These are phyloP conservation scores for Thuidium tamariscinum DNA, from an alignment of 225 moss, liverwort and hornwort genomes.

Conservation along the genomic window DNA sequence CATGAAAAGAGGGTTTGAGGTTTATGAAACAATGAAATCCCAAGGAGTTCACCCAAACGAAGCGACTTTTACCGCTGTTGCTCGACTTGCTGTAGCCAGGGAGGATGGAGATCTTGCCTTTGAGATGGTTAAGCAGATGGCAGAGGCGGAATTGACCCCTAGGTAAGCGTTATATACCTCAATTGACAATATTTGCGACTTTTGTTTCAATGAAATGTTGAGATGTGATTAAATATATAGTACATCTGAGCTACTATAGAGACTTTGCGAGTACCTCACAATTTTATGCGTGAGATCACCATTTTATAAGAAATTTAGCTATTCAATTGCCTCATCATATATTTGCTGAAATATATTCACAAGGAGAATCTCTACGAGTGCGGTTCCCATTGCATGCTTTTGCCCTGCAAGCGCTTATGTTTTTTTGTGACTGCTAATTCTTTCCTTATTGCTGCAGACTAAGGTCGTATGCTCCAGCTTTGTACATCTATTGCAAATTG, in stretches of 20 bases:
- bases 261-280: neutral
- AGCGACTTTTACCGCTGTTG: constrained; percentile 88
- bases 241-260: neutral
- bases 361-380: neutral
- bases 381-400: neutral
- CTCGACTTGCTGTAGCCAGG: constrained; percentile 74
- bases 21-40: constrained; percentile 73
- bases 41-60: constrained; percentile 62
- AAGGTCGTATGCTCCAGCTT: constrained; percentile 84
- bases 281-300: neutral
- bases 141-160: constrained; percentile 60
- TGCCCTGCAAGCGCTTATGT: neutral
- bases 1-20: constrained; percentile 60
- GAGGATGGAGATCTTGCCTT: constrained; percentile 95
- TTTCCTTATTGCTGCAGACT: constrained; percentile 31
- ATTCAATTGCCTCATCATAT: neutral
- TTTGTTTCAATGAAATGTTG: neutral
- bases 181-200: neutral
- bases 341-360: neutral
- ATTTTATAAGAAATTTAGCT: neutral
- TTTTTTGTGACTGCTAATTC: neutral
- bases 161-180: constrained; percentile 9
- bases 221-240: neutral
- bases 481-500: constrained; percentile 67
- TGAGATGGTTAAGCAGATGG: constrained; percentile 97